Base-by-base conservation (phyloP, 2,329 filamentous ascomycete genomes). In the Plectosphaerella cucumerina region DNA sequence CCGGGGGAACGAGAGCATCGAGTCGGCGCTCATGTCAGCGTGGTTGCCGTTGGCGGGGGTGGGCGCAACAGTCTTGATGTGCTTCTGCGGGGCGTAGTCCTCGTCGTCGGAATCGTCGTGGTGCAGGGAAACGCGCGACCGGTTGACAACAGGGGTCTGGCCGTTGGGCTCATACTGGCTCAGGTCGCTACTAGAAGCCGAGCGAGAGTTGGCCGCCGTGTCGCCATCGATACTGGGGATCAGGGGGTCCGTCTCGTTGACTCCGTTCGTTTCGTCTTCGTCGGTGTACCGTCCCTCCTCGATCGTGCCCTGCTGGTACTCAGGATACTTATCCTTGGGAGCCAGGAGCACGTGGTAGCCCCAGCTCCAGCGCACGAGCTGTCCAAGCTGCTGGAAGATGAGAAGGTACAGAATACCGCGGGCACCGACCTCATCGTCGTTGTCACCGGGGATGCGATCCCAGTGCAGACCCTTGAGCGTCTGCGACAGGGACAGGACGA, bases 361-460 rank as follows among this genome's bases (percentile, higher is more conserved):
- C 94, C 94, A 99, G 56, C 90, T 97, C 94, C 94, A 99, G 53
- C 94, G 84, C 18, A 99, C 86, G 22, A 97, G 76, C 70, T 99
- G 94, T 20, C 94, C 94, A 3, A 99, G 82, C 67, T 99, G 94
- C 71, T 99, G 94, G 72, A 99, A 99, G 59, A 99, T 95, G 55
- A 99, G 78, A 11, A 99, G 80, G 64, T 99, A 99, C 1, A 99
- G 75, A 54, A 99, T 97, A 53, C 94, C 94, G 55, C 94, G 85
- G 3, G 94, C 93, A 21, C 84, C 92, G 18, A 99, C 94, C 68
- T 97, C 90, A 52, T 96, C 89, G 62, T 97, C 93, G 62, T 95
- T 97, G 61, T 99, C 94, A 49, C 90, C 88, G 0, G 90, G 89
- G 47, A 97, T 83, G 58, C 84, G 87, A 70, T 93, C 87, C 94